phyloP scores from a whole-genome alignment of 1,284 basidiomycete genomes.

The Inonotus hispidus region DNA sequence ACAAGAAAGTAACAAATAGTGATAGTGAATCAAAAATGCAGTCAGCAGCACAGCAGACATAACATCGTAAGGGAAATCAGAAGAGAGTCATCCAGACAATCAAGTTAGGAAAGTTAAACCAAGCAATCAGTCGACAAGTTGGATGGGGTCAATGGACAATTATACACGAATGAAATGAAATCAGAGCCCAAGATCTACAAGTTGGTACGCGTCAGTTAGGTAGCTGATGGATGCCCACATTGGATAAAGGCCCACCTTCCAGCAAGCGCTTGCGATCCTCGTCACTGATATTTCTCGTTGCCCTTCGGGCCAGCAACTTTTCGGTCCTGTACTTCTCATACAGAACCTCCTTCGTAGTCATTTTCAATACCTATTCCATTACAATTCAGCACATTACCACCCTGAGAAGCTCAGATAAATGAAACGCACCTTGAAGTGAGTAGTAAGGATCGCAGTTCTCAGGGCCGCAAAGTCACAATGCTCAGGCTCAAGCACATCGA shows the following conservation, averaged over 20 bases:
- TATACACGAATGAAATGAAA: slow-evolving; percentile 5
- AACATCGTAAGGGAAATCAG: neutral
- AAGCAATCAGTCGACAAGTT: neutral
- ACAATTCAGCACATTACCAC: slow-evolving; percentile 8
- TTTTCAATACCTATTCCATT: slow-evolving; percentile 60
- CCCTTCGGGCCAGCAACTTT: slow-evolving; percentile 76
- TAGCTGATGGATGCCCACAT: no score
- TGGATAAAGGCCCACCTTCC: slow-evolving; percentile 46
- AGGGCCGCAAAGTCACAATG: slow-evolving; percentile 82
- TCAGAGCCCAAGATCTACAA: slow-evolving; percentile 39
- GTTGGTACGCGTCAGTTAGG: no score
- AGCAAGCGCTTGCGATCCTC: slow-evolving; percentile 64
- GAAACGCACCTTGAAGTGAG: slow-evolving; percentile 65
- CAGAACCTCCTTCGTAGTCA: slow-evolving; percentile 72
- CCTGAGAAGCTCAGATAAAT: slow-evolving; percentile 1
- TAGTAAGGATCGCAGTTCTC: slow-evolving; percentile 71
- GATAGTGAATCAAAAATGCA: neutral
- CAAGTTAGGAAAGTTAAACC: neutral
- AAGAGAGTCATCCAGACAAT: neutral
- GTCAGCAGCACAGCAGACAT: neutral
- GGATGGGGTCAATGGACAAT: neutral
- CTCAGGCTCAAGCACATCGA: slow-evolving; percentile 75
- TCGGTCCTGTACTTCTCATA: slow-evolving; percentile 83
- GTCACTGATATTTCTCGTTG: slow-evolving; percentile 69
- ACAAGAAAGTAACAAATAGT: neutral